phyloP scores from a whole-genome alignment of 1,139 yeast genomes.

The Saccharomyces pastorianus region DNA sequence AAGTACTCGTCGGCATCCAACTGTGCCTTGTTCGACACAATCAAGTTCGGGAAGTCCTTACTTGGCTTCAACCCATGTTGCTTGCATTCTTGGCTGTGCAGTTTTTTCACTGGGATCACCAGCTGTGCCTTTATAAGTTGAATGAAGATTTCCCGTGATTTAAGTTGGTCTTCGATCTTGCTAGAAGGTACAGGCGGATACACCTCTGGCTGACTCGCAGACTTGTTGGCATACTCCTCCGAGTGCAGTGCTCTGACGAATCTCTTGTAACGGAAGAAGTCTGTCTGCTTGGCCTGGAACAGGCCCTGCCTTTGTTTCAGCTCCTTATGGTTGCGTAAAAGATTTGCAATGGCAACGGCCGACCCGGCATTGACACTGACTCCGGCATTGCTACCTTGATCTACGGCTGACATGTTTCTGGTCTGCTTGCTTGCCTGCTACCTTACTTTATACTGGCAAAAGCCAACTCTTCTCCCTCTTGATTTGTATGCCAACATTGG shows the following conservation, averaged over 20 bases:
- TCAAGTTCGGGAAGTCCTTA: conserved; percentile 66
- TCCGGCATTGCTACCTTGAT: neutral
- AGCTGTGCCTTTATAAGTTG: conserved; percentile 65
- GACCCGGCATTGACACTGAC: conserved; percentile 11
- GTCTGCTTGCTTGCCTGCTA: neutral
- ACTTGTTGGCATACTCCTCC: conserved; percentile 57
- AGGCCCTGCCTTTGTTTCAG: conserved; percentile 79
- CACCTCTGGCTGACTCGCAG: conserved; percentile 44
- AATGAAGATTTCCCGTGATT: conserved; percentile 56
- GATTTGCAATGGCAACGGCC: conserved; percentile 61
- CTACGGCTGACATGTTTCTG: conserved; percentile 7
- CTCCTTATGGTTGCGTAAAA: conserved; percentile 52
- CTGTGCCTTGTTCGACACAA: conserved; percentile 58
- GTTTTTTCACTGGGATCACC: conserved; percentile 64
- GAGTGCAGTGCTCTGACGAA: conserved; percentile 69
- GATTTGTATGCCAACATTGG: neutral
- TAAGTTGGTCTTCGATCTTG: conserved; percentile 33
- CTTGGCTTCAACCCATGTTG: conserved; percentile 57
- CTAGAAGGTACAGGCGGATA: conserved; percentile 44
- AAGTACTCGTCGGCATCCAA: conserved; percentile 73
- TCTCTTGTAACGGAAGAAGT: conserved; percentile 82
- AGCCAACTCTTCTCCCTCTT: neutral
- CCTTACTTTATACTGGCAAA: neutral
- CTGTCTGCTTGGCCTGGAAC: conserved; percentile 58
- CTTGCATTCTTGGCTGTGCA: conserved; percentile 66